Conservation (phyloP, 2,329 filamentous ascomycete genomes). For the Rhexocercosporidium sp. region DNA sequence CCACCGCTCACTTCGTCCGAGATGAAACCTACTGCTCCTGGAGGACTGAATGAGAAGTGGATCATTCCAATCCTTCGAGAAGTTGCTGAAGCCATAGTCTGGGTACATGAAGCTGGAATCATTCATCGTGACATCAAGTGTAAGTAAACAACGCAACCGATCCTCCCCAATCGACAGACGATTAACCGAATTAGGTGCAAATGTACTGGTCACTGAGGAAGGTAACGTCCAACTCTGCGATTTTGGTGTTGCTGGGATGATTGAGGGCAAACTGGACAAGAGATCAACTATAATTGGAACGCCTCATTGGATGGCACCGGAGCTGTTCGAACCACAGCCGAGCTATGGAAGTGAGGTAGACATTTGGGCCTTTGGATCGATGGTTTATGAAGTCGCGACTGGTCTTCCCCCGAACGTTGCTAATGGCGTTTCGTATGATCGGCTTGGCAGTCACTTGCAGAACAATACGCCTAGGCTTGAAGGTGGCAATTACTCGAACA, state of each 20-base stretch:
- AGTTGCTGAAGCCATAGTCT: conserved; percentile 68
- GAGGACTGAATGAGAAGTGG: conserved; percentile 72
- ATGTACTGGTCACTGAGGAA: conserved; percentile 78
- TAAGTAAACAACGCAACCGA: conserved; percentile 26
- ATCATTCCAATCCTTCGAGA: conserved; percentile 71
- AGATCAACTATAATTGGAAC: conserved; percentile 82
- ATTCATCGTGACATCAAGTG: conserved; percentile 76
- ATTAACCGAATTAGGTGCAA: conserved; percentile 56
- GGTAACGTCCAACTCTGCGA: conserved; percentile 82
- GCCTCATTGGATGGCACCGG: conserved; percentile 85
- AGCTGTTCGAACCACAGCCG: conserved; percentile 65
- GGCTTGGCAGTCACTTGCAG: conserved; percentile 61
- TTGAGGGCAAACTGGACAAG: conserved; percentile 78
- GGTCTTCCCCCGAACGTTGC: conserved; percentile 74
- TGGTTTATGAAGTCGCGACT: conserved; percentile 81
- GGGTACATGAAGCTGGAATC: conserved; percentile 71
- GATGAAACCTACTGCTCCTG: conserved; percentile 70
- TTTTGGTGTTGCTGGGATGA: conserved; percentile 80
- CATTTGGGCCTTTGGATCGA: conserved; percentile 85
- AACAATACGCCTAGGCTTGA: conserved; percentile 71
- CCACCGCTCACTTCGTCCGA: conserved; percentile 20
- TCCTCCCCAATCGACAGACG: not conserved
- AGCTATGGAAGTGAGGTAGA: conserved; percentile 77
- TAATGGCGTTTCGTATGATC: conserved; percentile 53
- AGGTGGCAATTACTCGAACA: conserved; percentile 71